Evolutionary conservation across 805 yeast genomes (phyloP).

Genomic region (Candida endomychidarum): DNA sequence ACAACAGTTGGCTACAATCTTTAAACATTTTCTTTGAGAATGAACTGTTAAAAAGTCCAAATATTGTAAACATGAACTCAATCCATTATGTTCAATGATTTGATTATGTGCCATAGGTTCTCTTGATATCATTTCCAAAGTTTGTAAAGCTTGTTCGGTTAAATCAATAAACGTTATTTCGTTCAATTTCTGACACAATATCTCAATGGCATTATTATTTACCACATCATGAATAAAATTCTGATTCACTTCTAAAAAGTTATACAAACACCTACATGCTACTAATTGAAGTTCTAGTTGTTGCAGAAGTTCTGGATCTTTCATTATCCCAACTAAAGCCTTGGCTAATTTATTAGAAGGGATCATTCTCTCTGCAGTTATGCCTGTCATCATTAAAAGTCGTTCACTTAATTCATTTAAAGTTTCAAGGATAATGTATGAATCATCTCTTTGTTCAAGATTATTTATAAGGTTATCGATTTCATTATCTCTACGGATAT

Average conservation of each 20-base stretch:
- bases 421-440: slow-evolving; percentile 61
- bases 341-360: slow-evolving; percentile 59
- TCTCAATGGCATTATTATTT: slow-evolving; percentile 62
- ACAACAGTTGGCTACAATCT: slow-evolving; percentile 71
- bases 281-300: slow-evolving; percentile 80
- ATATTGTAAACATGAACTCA: slow-evolving; percentile 65
- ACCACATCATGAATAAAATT: slow-evolving; percentile 65
- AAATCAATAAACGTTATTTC: slow-evolving; percentile 85
- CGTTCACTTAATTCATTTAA: slow-evolving; percentile 64
- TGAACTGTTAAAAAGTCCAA: slow-evolving; percentile 87
- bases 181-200: slow-evolving; percentile 60
- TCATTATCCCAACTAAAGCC: slow-evolving; percentile 56
- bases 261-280: slow-evolving; percentile 81
- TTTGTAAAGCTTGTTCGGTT: slow-evolving; percentile 86
- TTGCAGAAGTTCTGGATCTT: slow-evolving; percentile 55
- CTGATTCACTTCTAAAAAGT: slow-evolving; percentile 71
- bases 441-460: slow-evolving; percentile 49
- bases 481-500: slow-evolving; percentile 27
- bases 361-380: slow-evolving; percentile 60
- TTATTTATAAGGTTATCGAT: slow-evolving; percentile 36
- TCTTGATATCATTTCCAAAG: slow-evolving; percentile 65
- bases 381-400: slow-evolving; percentile 65
- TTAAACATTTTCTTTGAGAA: slow-evolving; percentile 80
- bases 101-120: slow-evolving; percentile 48
- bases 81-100: slow-evolving; percentile 58